Evolutionary conservation across 306 rosid species (phyloP).

Genomic region (Vigna unguiculata): DNA sequence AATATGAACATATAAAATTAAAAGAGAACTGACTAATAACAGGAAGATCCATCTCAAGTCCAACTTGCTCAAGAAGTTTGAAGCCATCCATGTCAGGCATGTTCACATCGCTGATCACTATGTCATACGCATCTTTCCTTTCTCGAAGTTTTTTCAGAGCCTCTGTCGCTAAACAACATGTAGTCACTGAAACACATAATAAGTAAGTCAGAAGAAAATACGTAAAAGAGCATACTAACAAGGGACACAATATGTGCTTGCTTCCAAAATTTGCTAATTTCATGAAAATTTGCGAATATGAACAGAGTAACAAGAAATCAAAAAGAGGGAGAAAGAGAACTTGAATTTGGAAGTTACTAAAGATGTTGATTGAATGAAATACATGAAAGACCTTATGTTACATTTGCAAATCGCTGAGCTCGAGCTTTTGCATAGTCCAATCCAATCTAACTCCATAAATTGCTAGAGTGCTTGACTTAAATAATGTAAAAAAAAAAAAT

Average conservation of each 20-base stretch:
- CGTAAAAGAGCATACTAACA: slow-evolving; percentile 7
- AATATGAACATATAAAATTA: slow-evolving; percentile 27
- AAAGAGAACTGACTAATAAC: slow-evolving; percentile 77
- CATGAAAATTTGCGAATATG: not conserved
- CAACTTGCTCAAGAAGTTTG: slow-evolving; percentile 92
- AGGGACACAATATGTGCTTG: slow-evolving; percentile 26
- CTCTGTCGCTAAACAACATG: slow-evolving; percentile 78
- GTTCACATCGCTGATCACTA: slow-evolving; percentile 94
- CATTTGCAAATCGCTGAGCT: not conserved
- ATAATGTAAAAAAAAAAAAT: not conserved
- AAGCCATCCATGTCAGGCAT: slow-evolving; percentile 99
- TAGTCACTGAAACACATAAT: slow-evolving; percentile 65
- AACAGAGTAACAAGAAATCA: not conserved
- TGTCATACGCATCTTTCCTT: slow-evolving; percentile 81
- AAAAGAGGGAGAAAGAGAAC: not conserved
- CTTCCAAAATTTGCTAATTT: slow-evolving; percentile 3
- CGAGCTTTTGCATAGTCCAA: not conserved
- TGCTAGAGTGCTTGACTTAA: not conserved
- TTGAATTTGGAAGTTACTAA: not conserved
- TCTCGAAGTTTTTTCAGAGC: slow-evolving; percentile 82
- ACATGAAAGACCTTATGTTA: not conserved
- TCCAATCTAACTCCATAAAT: slow-evolving; percentile 21
- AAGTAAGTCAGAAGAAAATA: slow-evolving; percentile 28
- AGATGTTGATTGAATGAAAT: not conserved
- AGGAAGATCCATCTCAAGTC: slow-evolving; percentile 98